Base-by-base conservation (phyloP, 768 basidiomycete genomes). In the Stropharia rugosoannulata region DNA sequence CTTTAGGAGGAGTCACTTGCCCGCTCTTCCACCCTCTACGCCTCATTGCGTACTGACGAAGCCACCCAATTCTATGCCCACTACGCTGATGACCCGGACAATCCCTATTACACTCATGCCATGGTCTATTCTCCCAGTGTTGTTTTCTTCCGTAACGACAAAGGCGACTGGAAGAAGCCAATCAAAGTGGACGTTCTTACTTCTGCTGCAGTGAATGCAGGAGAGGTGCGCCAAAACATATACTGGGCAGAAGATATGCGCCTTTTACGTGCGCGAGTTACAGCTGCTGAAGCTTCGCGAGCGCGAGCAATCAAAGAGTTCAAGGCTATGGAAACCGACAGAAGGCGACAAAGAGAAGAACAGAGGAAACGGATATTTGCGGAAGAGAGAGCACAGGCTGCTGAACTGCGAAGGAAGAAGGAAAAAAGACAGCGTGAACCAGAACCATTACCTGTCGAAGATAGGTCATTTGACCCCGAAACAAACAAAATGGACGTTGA, bases 41-140 rank as follows among this genome's bases (percentile, higher is more conserved):
- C 80, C 4, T 80, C 85, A 8, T 82, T 91, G 54, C 78, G 80
- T 66, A 80, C 83, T 12, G 64, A 67, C 19, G 70, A 68, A 1
- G 83, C 80, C 0, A 74, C 80, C 49, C 73, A 74, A 37, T 91
- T 89, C 69, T 89, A 92, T 65, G 70, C 66, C 1, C 66, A 81
- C 16, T 87, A 91, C 65, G 71, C 69, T 9, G 67, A 65, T 36
- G 75, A 81, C 56, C 66, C 72, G 1, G 71, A 76, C n/a, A 75
- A 71, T 7, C 83, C 85, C 0, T 87, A 80, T 66, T 89, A 90
- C 64, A 76, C 86, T n/a, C 84, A 90, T 65, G 80, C 87, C 22
- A 89, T 91, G 84, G 73, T 92, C 18, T 87, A 84, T 63, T 84
- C 86, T 7, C 87, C 89, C 0, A 68, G 73, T 44, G 77, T 90